Evolutionary conservation across 352 stramenopile species (phyloP).

Genomic region (Phytophthora pinifolia): DNA sequence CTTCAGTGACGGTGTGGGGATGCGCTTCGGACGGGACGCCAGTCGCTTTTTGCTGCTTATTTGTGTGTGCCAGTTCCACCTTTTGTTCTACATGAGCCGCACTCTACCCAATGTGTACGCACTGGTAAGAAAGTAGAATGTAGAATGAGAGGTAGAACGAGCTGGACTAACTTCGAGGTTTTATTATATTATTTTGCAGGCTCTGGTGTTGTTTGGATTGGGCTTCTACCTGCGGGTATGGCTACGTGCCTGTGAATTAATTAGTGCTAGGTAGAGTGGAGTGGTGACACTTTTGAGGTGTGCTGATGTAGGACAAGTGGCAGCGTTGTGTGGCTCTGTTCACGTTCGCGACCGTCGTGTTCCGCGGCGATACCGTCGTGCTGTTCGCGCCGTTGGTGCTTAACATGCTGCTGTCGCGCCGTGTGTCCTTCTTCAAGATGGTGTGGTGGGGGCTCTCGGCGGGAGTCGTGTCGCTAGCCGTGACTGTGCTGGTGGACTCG

Average conservation of each 20-base stretch:
- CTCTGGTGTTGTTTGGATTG: conserved; percentile 63
- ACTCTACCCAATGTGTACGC: conserved; percentile 98
- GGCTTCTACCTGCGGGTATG: conserved; percentile 61
- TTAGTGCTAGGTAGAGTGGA: background rate
- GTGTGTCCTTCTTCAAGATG: conserved; percentile 75
- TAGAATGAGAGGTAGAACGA: conserved; percentile 25
- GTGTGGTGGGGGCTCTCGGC: conserved; percentile 82
- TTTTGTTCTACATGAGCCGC: conserved; percentile 97
- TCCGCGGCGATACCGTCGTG: conserved; percentile 96
- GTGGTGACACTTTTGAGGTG: background rate
- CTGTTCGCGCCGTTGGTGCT: conserved; percentile 94
- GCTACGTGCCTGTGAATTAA: background rate
- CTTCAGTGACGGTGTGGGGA: conserved; percentile 62
- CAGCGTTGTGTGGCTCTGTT: conserved; percentile 77
- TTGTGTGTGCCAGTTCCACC: conserved; percentile 95
- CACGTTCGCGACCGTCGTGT: conserved; percentile 93
- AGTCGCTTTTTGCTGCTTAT: conserved; percentile 86
- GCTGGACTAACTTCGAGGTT: background rate
- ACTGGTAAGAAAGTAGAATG: conserved; percentile 59
- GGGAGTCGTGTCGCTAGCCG: conserved; percentile 60
- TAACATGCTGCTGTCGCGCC: conserved; percentile 79
- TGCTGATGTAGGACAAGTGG: conserved; percentile 33
- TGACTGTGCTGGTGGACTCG: conserved; percentile 93
- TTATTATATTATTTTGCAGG: conserved; percentile 23
- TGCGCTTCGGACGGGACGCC: conserved; percentile 58